Percentiles rank a stretch among this genome's conserved stretches.
These are phyloP conservation scores for Metschnikowia kunwiensis DNA, from an alignment of 805 yeast genomes.

Conservation along the genomic window DNA sequence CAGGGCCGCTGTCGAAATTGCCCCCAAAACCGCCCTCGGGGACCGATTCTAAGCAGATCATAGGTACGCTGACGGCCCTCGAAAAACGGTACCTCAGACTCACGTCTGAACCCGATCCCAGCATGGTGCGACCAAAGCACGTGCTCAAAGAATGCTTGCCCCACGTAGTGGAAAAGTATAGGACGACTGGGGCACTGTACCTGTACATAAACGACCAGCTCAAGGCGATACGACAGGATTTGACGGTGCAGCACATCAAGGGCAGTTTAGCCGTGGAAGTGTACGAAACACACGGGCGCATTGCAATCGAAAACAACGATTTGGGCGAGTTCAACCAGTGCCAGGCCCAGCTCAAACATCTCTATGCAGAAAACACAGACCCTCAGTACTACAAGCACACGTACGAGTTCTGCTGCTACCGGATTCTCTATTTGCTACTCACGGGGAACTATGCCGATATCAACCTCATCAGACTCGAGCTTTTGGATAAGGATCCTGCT, in stretches of 20 bases:
- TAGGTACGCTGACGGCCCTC: constrained; percentile 63
- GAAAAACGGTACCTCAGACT: constrained; percentile 81
- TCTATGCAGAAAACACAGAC: constrained; percentile 48
- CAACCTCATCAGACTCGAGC: constrained; percentile 33
- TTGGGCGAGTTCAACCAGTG: constrained; percentile 96
- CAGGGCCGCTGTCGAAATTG: constrained; percentile 3
- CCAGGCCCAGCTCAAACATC: constrained; percentile 68
- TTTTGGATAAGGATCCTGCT: constrained; percentile 7
- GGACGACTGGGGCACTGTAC: constrained; percentile 49
- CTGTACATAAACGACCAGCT: constrained; percentile 83
- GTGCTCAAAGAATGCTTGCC: constrained; percentile 58
- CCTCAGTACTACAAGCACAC: constrained; percentile 9
- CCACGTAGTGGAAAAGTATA: constrained; percentile 51
- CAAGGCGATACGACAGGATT: constrained; percentile 88
- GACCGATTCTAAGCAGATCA: constrained; percentile 25
- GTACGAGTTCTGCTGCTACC: constrained; percentile 66
- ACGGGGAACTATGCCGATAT: constrained; percentile 65
- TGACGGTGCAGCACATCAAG: constrained; percentile 86
- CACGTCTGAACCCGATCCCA: constrained; percentile 90
- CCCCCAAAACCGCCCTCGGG: constrained; percentile 1
- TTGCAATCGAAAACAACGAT: constrained; percentile 82
- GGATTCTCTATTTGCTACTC: constrained; percentile 69
- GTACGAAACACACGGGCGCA: constrained; percentile 80
- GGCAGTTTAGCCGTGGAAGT: constrained; percentile 72
- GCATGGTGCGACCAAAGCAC: constrained; percentile 68